Evolutionary conservation across 495 filamentous ascomycete species (phyloP).

Genomic region (Parathielavia appendiculata): DNA sequence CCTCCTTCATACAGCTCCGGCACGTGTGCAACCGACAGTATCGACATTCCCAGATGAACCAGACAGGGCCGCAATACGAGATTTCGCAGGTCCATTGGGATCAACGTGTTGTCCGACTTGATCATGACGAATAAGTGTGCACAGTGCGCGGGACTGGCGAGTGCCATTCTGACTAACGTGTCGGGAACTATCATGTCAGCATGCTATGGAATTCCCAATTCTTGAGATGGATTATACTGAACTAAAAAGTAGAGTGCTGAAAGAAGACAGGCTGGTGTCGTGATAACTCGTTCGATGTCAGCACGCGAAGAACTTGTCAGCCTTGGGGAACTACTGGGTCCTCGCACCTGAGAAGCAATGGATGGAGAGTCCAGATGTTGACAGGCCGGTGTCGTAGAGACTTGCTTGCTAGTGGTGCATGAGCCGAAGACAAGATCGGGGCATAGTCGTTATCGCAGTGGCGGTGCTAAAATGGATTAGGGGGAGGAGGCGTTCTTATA

Average conservation of each 20-base stretch:
- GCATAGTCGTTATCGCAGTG: too few relatives aligned
- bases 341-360: neutral
- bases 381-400: neutral
- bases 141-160: constrained; percentile 55
- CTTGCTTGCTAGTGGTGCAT: neutral
- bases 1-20: constrained; percentile 56
- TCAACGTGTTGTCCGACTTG: constrained; percentile 66
- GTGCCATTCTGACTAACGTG: constrained; percentile 47
- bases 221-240: too few relatives aligned
- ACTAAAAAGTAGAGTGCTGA: too few relatives aligned
- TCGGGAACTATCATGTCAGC: constrained; percentile 2
- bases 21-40: constrained; percentile 74
- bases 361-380: neutral
- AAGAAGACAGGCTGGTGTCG: too few relatives aligned
- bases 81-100: constrained; percentile 72
- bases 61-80: constrained; percentile 72
- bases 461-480: too few relatives aligned
- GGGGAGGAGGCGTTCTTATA: too few relatives aligned
- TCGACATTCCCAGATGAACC: constrained; percentile 74
- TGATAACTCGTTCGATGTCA: too few relatives aligned
- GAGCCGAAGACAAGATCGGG: too few relatives aligned
- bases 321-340: too few relatives aligned
- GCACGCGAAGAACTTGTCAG: too few relatives aligned
- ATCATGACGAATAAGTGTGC: constrained; percentile 67
- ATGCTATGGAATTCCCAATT: neutral